Percentiles rank a stretch among this genome's conserved stretches.
These are phyloP conservation scores for Nadsonia starkeyi-henricii DNA, from an alignment of 1,139 yeast species.

Conservation along the genomic window DNA sequence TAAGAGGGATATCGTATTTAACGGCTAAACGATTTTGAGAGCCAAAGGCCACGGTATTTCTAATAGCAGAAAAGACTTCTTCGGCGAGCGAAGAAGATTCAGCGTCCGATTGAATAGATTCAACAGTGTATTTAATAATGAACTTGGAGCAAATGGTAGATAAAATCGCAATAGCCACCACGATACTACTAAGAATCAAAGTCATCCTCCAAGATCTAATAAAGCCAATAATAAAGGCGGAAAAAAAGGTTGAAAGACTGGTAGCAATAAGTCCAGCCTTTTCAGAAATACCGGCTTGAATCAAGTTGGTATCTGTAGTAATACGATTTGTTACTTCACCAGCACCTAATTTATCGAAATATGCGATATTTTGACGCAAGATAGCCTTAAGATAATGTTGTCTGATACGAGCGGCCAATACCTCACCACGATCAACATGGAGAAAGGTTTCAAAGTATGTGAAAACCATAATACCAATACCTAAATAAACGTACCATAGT, in stretches of 20 bases:
- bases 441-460: conserved; percentile 23
- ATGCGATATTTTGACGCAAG: conserved; percentile 31
- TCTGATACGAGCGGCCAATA: conserved; percentile 28
- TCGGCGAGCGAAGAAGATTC: conserved; percentile 30
- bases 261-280: conserved; percentile 28
- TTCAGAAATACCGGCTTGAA: conserved; percentile 33
- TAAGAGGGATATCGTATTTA: conserved; percentile 22
- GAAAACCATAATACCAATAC: conserved; percentile 24
- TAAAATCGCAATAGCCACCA: conserved; percentile 20
- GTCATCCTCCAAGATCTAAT: conserved; percentile 28
- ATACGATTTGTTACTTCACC: conserved; percentile 33
- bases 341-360: conserved; percentile 31
- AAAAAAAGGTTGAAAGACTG: conserved; percentile 27
- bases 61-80: conserved; percentile 28
- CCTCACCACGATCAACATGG: conserved; percentile 29
- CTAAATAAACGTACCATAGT: conserved; percentile 27
- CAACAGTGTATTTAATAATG: conserved; percentile 23
- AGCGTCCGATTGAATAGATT: conserved; percentile 21
- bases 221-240: conserved; percentile 29
- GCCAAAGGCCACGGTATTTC: conserved; percentile 32
- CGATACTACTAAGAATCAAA: conserved; percentile 24
- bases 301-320: conserved; percentile 29
- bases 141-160: conserved; percentile 20
- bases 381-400: conserved; percentile 26
- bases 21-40: conserved; percentile 25